Evolutionary conservation across 1,284 basidiomycete species (phyloP), one percentile per base, ranked within the genome.

Genomic region (Rhodotorula sp.): DNA sequence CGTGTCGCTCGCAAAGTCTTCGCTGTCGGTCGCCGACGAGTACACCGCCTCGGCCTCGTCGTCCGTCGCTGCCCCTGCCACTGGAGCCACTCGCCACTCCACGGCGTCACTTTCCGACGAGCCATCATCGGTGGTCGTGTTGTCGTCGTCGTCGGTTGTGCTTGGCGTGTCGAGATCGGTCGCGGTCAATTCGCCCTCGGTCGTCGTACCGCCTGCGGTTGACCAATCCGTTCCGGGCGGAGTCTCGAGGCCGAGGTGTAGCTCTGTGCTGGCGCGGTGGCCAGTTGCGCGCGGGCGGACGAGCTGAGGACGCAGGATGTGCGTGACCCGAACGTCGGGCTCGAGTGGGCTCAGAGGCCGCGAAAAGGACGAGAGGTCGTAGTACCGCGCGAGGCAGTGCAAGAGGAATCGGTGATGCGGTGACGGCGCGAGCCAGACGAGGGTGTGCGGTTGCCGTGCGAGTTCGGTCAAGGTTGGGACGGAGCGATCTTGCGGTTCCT

Each of bases 341-440:
- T 72, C 70, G 68, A 72, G 70, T 3, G 73, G 73, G 4, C 63
- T 66, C 14, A 72, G 51, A 3, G 70, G 67, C 15, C 70, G 64
- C 6, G 73, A 74, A 60, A 74, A 74, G 26, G 73, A 74, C 30
- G 62, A 58, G 12, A 74, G 66, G 33, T 48, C 14, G 66, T 74
- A 74, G 60, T 74, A 74, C 22, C 73, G 67, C 6, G 68, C 67
- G 63, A 74, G 63, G 14, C 60, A 53, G 48, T 74, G 73, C 46
- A 71, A 58, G 51, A 74, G 65, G 63, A 60, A 74, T 17, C 73
- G 73, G 45, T 66, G 62, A 33, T 72, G 73, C 3, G 73, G 62
- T 6, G 68, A 65, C 26, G 73, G 73, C 2, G 60, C 57, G 49
- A 69, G 63, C 73, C 73, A 74, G 44, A 68, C 58, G 62, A 74